phyloP scores from a whole-genome alignment of 345 rosid genomes.

The Sisymbrium altissimum region DNA sequence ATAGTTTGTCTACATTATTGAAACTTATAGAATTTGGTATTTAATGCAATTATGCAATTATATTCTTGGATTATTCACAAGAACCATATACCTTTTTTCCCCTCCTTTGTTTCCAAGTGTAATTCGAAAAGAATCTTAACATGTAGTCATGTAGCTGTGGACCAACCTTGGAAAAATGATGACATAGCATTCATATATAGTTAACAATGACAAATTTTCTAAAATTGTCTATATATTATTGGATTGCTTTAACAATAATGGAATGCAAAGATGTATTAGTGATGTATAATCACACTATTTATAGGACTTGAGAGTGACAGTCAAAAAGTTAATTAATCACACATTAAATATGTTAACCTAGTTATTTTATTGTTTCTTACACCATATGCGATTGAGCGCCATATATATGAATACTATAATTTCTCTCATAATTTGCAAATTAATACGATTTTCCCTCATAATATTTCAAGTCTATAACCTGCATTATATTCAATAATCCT shows the following conservation, averaged over 20 bases:
- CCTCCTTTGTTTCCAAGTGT: constrained; percentile 29
- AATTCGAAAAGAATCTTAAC: constrained; percentile 37
- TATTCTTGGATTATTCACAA: constrained; percentile 37
- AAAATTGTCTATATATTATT: constrained; percentile 29
- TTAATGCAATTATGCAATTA: constrained; percentile 27
- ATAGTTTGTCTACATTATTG: constrained; percentile 31
- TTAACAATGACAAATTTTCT: constrained; percentile 23
- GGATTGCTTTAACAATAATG: constrained; percentile 29
- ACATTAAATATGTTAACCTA: constrained; percentile 3
- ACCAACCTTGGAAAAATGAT: constrained; percentile 36
- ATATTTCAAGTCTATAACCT: neutral
- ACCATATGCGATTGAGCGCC: constrained; percentile 1
- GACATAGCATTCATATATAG: constrained; percentile 27
- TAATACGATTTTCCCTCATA: neutral
- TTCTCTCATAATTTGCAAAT: neutral
- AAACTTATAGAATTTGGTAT: constrained; percentile 28
- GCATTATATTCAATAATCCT: neutral
- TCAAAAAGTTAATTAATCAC: constrained; percentile 4
- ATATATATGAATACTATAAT: neutral
- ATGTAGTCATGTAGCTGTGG: constrained; percentile 31
- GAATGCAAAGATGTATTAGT: constrained; percentile 18
- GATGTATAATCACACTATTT: constrained; percentile 25
- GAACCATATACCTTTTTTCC: constrained; percentile 28
- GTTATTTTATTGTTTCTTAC: constrained; percentile 2
- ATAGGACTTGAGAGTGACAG: constrained; percentile 24